A percentile compares a stretch with the other conserved stretches of the same genome.
Conservation (phyloP, 495 filamentous ascomycete species). For the Penicillium verhagenii region DNA sequence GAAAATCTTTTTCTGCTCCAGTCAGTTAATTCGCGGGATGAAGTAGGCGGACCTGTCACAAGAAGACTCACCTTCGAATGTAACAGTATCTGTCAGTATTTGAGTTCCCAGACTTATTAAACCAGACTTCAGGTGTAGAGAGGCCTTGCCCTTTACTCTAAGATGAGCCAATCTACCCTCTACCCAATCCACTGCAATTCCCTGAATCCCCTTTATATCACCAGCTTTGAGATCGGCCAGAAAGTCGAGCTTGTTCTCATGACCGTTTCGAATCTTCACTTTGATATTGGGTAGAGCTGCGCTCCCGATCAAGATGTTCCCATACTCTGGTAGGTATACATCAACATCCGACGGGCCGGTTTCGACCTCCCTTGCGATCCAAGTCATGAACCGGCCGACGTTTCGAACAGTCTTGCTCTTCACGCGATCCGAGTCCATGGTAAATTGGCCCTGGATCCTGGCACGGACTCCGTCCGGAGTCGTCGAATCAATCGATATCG, state of each 20-base stretch:
- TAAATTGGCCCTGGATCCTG: constrained; percentile 75
- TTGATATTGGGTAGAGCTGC: constrained; percentile 71
- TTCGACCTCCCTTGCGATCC: constrained; percentile 73
- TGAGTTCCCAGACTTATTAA: constrained; percentile 74
- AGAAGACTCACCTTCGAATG: constrained; percentile 74
- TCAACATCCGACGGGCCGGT: constrained; percentile 66
- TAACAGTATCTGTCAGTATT: constrained; percentile 63
- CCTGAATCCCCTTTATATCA: constrained; percentile 71
- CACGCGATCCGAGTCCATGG: constrained; percentile 73
- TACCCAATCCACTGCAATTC: constrained; percentile 85
- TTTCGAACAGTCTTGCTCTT: constrained; percentile 65
- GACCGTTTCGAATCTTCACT: constrained; percentile 72
- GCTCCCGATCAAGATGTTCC: constrained; percentile 71
- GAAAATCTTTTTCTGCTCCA: constrained; percentile 59
- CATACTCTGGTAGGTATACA: constrained; percentile 83
- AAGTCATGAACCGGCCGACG: constrained; percentile 75
- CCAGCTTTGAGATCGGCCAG: constrained; percentile 71
- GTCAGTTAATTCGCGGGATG: constrained; percentile 3
- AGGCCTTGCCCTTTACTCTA: constrained; percentile 65
- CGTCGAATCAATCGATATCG: constrained; percentile 78
- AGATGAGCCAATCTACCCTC: constrained; percentile 69
- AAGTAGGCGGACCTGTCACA: constrained; percentile 8
- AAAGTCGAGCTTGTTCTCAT: constrained; percentile 74
- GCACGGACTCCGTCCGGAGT: constrained; percentile 73
- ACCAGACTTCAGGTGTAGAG: constrained; percentile 71